These are phyloP conservation scores for Pleurotus eryngii DNA, from an alignment of 768 basidiomycete genomes.

Conservation along the genomic window DNA sequence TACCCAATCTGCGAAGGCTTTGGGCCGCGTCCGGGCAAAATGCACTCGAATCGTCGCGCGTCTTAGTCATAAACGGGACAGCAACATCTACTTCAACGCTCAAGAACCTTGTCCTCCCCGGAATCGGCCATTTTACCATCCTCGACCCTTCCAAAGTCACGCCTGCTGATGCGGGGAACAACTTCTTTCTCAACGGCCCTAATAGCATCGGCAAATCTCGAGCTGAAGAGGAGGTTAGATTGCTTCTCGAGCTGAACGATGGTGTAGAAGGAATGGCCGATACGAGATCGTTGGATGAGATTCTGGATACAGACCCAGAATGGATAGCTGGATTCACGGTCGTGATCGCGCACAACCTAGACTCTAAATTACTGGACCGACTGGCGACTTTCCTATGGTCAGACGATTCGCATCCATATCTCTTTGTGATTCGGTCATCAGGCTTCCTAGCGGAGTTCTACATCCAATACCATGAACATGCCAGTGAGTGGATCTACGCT, in stretches of 20 bases:
- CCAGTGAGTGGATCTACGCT: slow-evolving; percentile 46
- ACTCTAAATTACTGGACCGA: slow-evolving; percentile 46
- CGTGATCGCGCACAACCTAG: slow-evolving; percentile 83
- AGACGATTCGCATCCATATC: slow-evolving; percentile 52
- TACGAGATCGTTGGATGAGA: slow-evolving; percentile 47
- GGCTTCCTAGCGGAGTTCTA: slow-evolving; percentile 90
- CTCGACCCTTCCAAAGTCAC: slow-evolving; percentile 64
- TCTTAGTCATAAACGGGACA: slow-evolving; percentile 77
- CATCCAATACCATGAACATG: slow-evolving; percentile 87
- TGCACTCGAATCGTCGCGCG: slow-evolving; percentile 79
- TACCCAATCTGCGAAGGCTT: slow-evolving; percentile 43
- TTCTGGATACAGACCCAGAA: slow-evolving; percentile 52
- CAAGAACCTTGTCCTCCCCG: slow-evolving; percentile 96
- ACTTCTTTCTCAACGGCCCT: slow-evolving; percentile 86
- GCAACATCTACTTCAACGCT: slow-evolving; percentile 87
- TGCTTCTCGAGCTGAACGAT: slow-evolving; percentile 85
- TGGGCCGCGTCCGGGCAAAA: slow-evolving; percentile 93
- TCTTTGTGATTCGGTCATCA: slow-evolving; percentile 78
- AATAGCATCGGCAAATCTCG: slow-evolving; percentile 72
- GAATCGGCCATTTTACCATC: slow-evolving; percentile 93
- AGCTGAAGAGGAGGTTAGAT: slow-evolving; percentile 73
- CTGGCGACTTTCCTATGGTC: slow-evolving; percentile 71
- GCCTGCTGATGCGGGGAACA: slow-evolving; percentile 84
- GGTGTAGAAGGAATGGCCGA: slow-evolving; percentile 72
- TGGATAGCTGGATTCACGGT: slow-evolving; percentile 69